Base-by-base conservation (phyloP, 2,329 filamentous ascomycete genomes). In the Acarospora socialis region DNA sequence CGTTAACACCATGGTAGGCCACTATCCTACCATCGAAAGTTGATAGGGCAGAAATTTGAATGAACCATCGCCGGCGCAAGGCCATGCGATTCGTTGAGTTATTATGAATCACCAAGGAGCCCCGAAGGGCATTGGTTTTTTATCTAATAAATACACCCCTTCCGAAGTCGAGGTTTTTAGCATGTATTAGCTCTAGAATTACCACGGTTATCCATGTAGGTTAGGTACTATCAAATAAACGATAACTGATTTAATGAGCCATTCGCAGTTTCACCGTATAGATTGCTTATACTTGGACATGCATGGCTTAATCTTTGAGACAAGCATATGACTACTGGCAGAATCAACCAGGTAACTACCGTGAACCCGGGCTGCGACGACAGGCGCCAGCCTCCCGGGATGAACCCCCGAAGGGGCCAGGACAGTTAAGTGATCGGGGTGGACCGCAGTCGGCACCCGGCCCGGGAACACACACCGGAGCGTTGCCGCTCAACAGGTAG, bases 161-260 rank as follows among this genome's bases (percentile, higher is more conserved):
- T 49, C 46, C 41, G 44, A 48, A 56, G 47, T 60, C 40, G 46
- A 45, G 49, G 49, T 55, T 57, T 54, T 54, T 49, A 49, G 47
- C 45, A 56, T 56, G 45, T 59, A 59, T 59, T 60, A 59, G 53
- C 55, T 60, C 51, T 60, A 58, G 50, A 59, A 59, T 59, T 60
- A 59, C 52, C 46, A 57, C 48, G 45, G 53, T 48, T 58, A 57
- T 57, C 47, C 46, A 59, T 49, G 49, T 59, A 56, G 49, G n/a
- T 53, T 56, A 57, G 46, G 46, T 56, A 58, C 47, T 57, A 59
- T 58, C 44, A 57, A 59, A 59, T 59, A 56, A 56, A 57, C 43
- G 41, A 58, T 55, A 57, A 53, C 50, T 59, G 45, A 58, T 59
- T 57, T 60, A 58, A 59, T 59, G 46, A 59, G 52, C 54, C 47